Percentiles rank a stretch among this genome's conserved stretches.
Evolutionary conservation across 2,329 filamentous ascomycete genomes (phyloP).

Genomic region (Pseudogymnoascus destructans): DNA sequence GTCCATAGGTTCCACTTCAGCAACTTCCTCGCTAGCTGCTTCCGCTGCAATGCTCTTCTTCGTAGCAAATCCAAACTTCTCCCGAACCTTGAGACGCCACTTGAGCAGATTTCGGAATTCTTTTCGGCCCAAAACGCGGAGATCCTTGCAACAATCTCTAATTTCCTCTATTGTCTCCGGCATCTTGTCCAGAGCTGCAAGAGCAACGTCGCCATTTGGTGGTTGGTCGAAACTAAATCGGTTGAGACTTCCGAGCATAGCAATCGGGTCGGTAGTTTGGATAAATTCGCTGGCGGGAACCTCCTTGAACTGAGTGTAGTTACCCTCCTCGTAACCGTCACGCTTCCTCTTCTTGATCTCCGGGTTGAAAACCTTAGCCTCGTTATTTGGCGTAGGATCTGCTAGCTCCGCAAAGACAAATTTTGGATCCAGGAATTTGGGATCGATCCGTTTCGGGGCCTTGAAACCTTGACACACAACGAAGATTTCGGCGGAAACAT

Average conservation of each 20-base stretch:
- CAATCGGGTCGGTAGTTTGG: slow-evolving; percentile 83
- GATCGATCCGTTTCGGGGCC: slow-evolving; percentile 84
- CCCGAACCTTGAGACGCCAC: slow-evolving; percentile 81
- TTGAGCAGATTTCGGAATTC: slow-evolving; percentile 83
- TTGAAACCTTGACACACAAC: slow-evolving; percentile 94
- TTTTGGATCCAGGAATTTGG: slow-evolving; percentile 78
- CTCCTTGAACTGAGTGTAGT: slow-evolving; percentile 87
- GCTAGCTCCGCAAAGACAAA: slow-evolving; percentile 88
- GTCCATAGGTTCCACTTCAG: slow-evolving; percentile 79
- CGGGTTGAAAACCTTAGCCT: slow-evolving; percentile 95
- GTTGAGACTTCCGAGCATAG: slow-evolving; percentile 77
- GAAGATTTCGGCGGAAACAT: slow-evolving; percentile 96
- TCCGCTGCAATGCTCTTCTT: slow-evolving; percentile 42
- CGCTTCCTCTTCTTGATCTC: slow-evolving; percentile 95
- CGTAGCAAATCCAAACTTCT: slow-evolving; percentile 74
- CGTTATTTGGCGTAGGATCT: slow-evolving; percentile 78
- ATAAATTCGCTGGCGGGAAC: slow-evolving; percentile 84
- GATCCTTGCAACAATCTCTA: slow-evolving; percentile 60
- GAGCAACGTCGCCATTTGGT: slow-evolving; percentile 69
- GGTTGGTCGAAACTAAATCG: slow-evolving; percentile 70
- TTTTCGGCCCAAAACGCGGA: slow-evolving; percentile 83
- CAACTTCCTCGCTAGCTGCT: slow-evolving; percentile 49
- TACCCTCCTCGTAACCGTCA: slow-evolving; percentile 94
- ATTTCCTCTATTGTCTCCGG: slow-evolving; percentile 81
- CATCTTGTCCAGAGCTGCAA: slow-evolving; percentile 73